A percentile compares a stretch with the other conserved stretches of the same genome.
Evolutionary conservation across 345 rosid species (phyloP).

Genomic region (Kandelia obovata): DNA sequence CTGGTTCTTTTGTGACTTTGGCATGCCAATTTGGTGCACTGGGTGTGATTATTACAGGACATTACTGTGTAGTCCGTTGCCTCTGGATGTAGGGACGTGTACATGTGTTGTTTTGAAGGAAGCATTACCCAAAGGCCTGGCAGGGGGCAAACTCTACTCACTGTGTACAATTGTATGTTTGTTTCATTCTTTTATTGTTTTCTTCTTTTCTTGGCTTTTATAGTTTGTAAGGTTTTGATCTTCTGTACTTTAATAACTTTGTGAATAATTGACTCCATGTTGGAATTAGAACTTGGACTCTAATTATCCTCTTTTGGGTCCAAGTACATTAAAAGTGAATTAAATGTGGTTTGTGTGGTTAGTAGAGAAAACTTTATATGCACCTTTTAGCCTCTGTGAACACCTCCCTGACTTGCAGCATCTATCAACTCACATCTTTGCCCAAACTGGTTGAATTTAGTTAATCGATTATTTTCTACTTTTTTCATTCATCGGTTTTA

Average conservation of each 20-base stretch:
- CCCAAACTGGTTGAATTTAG: no score
- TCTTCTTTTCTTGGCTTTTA: not conserved
- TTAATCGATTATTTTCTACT: no score
- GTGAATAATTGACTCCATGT: no score
- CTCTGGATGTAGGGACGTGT: constrained; percentile 82
- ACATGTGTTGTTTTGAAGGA: constrained; percentile 83
- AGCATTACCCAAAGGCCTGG: constrained; percentile 43
- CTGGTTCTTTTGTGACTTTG: not conserved
- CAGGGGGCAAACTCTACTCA: constrained; percentile 60
- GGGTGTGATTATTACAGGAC: constrained; percentile 45
- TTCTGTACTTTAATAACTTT: not conserved
- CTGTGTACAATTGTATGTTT: constrained; percentile 74
- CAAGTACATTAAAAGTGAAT: no score
- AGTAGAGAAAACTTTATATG: no score
- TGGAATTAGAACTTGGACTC: no score
- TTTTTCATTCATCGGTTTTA: no score
- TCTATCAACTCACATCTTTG: no score
- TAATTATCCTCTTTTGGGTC: no score
- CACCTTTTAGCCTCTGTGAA: no score
- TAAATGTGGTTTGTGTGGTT: no score
- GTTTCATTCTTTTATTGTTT: not conserved
- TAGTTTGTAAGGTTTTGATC: not conserved
- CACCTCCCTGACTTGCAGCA: no score
- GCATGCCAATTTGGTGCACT: not conserved
- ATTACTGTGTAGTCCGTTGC: constrained; percentile 76